Evolutionary conservation across 2,329 filamentous ascomycete species (phyloP).

Genomic region (Elsinoe ampelina): DNA sequence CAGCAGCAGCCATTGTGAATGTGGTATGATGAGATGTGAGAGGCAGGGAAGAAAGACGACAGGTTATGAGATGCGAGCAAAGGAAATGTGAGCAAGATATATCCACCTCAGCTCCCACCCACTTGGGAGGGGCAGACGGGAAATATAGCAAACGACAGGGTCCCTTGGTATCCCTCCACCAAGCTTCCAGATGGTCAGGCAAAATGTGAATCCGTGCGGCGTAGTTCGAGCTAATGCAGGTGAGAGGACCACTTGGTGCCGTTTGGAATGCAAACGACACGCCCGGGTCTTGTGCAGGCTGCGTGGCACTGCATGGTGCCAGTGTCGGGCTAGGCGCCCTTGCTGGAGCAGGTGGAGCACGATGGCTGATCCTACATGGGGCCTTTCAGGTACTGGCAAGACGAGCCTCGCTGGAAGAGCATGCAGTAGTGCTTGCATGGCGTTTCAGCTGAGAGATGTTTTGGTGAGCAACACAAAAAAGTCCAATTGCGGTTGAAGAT

Average conservation of each 20-base stretch:
- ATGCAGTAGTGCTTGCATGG: background rate
- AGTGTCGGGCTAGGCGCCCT: background rate
- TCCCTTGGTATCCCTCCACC: background rate
- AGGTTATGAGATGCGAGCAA: background rate
- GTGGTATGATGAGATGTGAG: background rate
- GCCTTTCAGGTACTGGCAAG: background rate
- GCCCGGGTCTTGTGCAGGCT: constrained; percentile 1
- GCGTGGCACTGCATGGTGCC: constrained; percentile 2
- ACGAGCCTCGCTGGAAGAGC: background rate
- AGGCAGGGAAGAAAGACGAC: background rate
- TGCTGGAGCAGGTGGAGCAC: constrained; percentile 3
- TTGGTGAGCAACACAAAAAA: background rate
- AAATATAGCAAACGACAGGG: constrained; percentile 3
- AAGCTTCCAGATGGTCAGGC: background rate
- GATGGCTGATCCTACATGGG: background rate
- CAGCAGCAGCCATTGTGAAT: constrained; percentile 23
- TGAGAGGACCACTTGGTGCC: background rate
- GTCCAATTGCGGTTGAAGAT: constrained; percentile 1
- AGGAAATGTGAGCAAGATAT: background rate
- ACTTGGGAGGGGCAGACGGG: background rate
- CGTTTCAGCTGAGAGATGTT: constrained; percentile 6
- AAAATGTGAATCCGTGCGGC: background rate
- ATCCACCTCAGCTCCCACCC: background rate
- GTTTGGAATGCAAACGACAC: constrained; percentile 1
- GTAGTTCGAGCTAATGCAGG: constrained; percentile 8